A percentile compares a stretch with the other conserved stretches of the same genome.
These are phyloP conservation scores for Lasiodiplodia sp. DNA, from an alignment of 2,329 filamentous ascomycete species.

Conservation along the genomic window DNA sequence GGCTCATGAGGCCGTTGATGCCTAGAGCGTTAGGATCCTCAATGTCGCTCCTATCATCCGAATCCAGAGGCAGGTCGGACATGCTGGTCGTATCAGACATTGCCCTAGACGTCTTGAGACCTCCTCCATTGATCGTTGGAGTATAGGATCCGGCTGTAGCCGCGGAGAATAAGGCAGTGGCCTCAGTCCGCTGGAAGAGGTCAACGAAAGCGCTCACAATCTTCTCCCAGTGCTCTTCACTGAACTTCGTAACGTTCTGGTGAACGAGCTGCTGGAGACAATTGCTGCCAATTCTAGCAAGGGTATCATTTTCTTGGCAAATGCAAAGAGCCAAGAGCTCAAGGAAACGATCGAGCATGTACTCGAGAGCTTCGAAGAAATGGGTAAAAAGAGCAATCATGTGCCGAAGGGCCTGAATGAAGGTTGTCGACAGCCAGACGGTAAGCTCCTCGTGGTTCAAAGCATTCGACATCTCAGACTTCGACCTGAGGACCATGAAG, in stretches of 20 bases:
- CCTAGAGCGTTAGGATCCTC: conserved; percentile 50
- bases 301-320: conserved; percentile 98
- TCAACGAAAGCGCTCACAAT: conserved; percentile 96
- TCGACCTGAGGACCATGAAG: conserved; percentile 96
- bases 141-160: conserved; percentile 58
- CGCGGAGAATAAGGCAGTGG: conserved; percentile 94
- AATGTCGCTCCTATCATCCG: conserved; percentile 38
- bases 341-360: conserved; percentile 97
- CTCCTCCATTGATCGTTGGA: conserved; percentile 48
- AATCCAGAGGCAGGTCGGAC: conserved; percentile 43
- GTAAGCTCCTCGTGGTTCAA: conserved; percentile 96
- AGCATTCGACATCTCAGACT: conserved; percentile 95
- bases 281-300: conserved; percentile 97
- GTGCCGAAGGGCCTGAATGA: conserved; percentile 97
- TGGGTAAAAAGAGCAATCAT: conserved; percentile 99
- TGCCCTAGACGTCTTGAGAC: conserved; percentile 48
- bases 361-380: conserved; percentile 94
- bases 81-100: conserved; percentile 41
- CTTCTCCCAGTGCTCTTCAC: conserved; percentile 85
- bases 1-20: conserved; percentile 50
- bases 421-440: conserved; percentile 98
- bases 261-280: conserved; percentile 96
- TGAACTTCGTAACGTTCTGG: conserved; percentile 95
- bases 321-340: conserved; percentile 95
- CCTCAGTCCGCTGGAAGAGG: conserved; percentile 92